These are phyloP conservation scores for Colletotrichum sp. DNA, from an alignment of 2,329 filamentous ascomycete species.

Conservation along the genomic window DNA sequence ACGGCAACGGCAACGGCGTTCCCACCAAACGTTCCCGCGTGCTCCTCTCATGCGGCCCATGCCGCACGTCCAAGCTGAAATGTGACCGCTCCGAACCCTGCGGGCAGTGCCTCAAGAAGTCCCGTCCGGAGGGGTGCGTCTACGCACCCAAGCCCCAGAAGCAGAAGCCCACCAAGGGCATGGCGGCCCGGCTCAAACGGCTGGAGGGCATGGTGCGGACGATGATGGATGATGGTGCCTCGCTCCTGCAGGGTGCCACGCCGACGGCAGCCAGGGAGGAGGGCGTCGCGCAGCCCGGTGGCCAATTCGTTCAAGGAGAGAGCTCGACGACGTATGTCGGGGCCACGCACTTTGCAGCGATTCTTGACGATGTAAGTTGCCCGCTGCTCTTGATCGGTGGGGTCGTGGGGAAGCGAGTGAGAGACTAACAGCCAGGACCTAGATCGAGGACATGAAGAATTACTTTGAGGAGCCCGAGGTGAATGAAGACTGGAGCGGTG, in stretches of 20 bases:
- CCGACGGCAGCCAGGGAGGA: neutral
- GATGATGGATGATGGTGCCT: constrained; percentile 49
- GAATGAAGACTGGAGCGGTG: constrained; percentile 28
- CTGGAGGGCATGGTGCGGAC: constrained; percentile 63
- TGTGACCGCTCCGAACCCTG: constrained; percentile 60
- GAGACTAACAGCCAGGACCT: constrained; percentile 10
- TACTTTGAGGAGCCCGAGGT: constrained; percentile 58
- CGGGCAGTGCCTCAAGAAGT: constrained; percentile 56
- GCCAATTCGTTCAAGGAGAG: constrained; percentile 48
- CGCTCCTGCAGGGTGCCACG: neutral
- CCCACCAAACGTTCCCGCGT: constrained; percentile 50
- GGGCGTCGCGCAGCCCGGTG: constrained; percentile 28
- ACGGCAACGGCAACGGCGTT: neutral
- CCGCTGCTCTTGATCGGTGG: neutral
- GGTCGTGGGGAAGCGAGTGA: neutral
- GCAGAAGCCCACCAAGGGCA: constrained; percentile 47
- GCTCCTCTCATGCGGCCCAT: constrained; percentile 57
- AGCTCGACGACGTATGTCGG: constrained; percentile 58
- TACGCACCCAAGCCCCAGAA: constrained; percentile 54
- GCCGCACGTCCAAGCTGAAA: constrained; percentile 60
- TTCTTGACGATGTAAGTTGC: constrained; percentile 60
- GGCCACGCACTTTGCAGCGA: constrained; percentile 65
- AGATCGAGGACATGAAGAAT: constrained; percentile 64
- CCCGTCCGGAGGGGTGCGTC: constrained; percentile 46
- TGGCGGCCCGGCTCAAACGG: constrained; percentile 58